Evolutionary conservation across 176 grass and related monocot species (phyloP), one percentile per base, ranked within the genome.

Genomic region (Tuctoria greenei): DNA sequence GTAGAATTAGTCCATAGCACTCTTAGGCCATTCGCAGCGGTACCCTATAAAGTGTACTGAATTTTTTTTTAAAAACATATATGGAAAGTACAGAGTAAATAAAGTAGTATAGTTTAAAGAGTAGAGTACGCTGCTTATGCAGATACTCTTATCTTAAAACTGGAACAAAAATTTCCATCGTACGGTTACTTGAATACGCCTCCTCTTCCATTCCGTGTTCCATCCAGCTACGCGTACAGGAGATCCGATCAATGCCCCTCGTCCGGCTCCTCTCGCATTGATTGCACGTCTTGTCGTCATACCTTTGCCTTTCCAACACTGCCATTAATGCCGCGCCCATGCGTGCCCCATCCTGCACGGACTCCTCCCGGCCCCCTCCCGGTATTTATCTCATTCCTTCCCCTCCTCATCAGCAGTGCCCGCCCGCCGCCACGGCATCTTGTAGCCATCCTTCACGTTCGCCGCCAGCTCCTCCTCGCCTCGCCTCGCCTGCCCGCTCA

Each of bases 231-330:
- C 28, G 35, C 34, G 69, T 37, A 55, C n/a, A n/a, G n/a, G n/a
- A n/a, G n/a, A n/a, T n/a, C n/a, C n/a, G n/a, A n/a, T n/a, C 25
- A 83, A 83, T 79, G 85, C 72, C 40, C 18, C 47, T 7, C 64
- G 27, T 20, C 72, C 39, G 31, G 57, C 49, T 49, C 27, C 68
- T 31, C 37, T 65, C 44, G 64, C 81, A 88, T 88, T 88, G 8
- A 88, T 70, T 84, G 76, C 76, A n/a, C 76, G 80, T 88, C 86
- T 88, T 75, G 86, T 84, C 86, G 64, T 80, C 86, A 80, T 84
- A 76, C 81, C 81, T 16, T 12, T 2, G 25, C 56, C 86, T 84
- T 80, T 88, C 86, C 81, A 88, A 80, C 81, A 88, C 23, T 76
- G 8, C 7, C 37, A 80, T 88, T 75, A 88, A 88, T 84, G 64